Base-by-base conservation (phyloP, 1,139 yeast genomes). In the Yamadazyma sp. region DNA sequence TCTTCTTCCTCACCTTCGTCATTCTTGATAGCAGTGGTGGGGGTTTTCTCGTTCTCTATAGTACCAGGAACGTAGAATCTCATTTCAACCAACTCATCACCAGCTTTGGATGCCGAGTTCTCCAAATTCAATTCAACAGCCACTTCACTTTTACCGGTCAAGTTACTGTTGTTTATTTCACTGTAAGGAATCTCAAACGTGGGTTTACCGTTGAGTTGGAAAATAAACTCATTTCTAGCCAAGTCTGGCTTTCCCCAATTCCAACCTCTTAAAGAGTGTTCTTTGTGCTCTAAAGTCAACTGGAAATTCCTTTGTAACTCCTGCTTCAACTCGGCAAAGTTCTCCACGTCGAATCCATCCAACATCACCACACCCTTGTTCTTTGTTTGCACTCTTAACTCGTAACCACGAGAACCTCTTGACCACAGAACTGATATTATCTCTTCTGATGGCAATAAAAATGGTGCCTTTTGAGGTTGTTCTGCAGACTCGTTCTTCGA, bases 251-350 rank as follows among this genome's bases (percentile, higher is more conserved):
- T 82, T 40, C 99, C 99, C 98, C 98, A 92, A 62, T 92, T 92
- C 98, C 98, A 92, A 29, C 99, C 99, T 64, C 97, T 79, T 50
- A 92, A 69, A 5, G 97, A 86, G 61, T 92, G 98, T 53, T 92
- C 97, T 53, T 75, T 80, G 46, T 78, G 83, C 52, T 92, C 97
- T 46, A 94, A 71, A 38, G 76, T 76, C 36, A 87, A 70, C 41
- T 66, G 72, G 62, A 89, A 88, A 54, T 86, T 78, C 50, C 90
- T 74, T 54, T 86, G 90, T 50, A 94, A 71, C 52, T 90, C 95
- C 54, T 80, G 86, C 60, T 89, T 90, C 56, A 92, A 68, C 47
- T 86, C 74, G 45, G 81, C 79, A 56, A 86, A 84, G 56, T 90
- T 97, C 45, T 87, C 80, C 21, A 71, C 76, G 46, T 88, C 95